Conservation (phyloP, 2,329 filamentous ascomycete genomes). For the Purpureocillium takamizusanense region DNA sequence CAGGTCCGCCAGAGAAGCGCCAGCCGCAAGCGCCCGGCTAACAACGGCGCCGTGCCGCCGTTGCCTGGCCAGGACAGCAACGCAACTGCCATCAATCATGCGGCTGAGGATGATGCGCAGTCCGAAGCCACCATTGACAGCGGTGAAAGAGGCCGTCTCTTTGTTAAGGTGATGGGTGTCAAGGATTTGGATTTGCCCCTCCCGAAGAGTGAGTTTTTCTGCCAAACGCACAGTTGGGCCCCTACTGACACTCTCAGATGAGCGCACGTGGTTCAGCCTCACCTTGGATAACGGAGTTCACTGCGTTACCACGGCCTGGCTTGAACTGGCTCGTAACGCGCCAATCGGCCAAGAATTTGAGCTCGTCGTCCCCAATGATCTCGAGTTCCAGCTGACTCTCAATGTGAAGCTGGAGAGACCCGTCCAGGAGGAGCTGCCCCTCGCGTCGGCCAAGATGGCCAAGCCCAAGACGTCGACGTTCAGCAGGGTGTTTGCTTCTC, state of each 20-base stretch:
- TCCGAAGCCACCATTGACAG: conserved; percentile 62
- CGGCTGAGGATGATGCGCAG: conserved; percentile 59
- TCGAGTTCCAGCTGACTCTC: conserved; percentile 97
- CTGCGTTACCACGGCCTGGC: conserved; percentile 92
- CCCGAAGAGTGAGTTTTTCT: conserved; percentile 64
- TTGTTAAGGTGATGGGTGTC: conserved; percentile 97
- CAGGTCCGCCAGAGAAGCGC: conserved; percentile 59
- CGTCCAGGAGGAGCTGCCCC: conserved; percentile 45
- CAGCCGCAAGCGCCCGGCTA: conserved; percentile 36
- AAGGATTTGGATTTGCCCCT: conserved; percentile 91
- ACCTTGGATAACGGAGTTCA: conserved; percentile 98
- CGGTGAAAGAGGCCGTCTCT: conserved; percentile 80
- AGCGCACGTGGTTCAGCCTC: conserved; percentile 88
- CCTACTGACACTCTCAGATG: conserved; percentile 46
- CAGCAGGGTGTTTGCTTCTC: conserved; percentile 84
- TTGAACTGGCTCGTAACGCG: conserved; percentile 83
- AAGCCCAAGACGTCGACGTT: conserved; percentile 80
- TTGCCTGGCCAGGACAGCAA: conserved; percentile 84
- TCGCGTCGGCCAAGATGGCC: conserved; percentile 50
- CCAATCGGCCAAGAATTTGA: conserved; percentile 98
- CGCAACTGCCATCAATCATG: conserved; percentile 53
- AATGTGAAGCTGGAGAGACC: conserved; percentile 90
- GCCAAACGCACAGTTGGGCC: not conserved
- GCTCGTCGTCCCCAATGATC: conserved; percentile 88
- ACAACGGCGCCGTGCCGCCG: conserved; percentile 63